Evolutionary conservation across 2,329 filamentous ascomycete species (phyloP).

Genomic region (Neofusicoccum umdonicola): DNA sequence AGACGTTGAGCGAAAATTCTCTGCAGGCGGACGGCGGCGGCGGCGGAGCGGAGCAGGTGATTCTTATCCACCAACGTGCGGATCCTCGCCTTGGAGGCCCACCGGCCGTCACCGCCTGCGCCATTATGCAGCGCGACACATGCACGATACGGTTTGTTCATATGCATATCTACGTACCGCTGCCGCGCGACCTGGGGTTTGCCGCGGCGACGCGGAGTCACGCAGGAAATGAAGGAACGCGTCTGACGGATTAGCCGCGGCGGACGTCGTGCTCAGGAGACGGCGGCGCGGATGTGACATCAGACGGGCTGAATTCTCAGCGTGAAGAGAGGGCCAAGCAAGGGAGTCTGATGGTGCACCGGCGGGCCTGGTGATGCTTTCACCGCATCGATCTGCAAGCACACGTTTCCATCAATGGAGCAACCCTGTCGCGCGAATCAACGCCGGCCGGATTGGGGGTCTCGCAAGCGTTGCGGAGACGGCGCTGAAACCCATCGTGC

Average conservation of each 20-base stretch:
- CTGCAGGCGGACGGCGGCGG: slow-evolving; percentile 14
- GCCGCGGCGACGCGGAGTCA: slow-evolving; percentile 5
- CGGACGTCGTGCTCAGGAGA: slow-evolving; percentile 15
- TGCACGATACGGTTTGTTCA: slow-evolving; percentile 7
- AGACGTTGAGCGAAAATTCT: slow-evolving; percentile 17
- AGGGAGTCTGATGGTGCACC: slow-evolving; percentile 2
- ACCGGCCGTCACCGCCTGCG: slow-evolving; percentile 16
- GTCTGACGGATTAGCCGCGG: not conserved
- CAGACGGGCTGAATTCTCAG: not conserved
- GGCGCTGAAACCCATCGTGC: slow-evolving; percentile 6
- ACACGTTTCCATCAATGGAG: slow-evolving; percentile 15
- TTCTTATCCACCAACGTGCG: slow-evolving; percentile 15
- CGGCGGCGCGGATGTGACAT: slow-evolving; percentile 16
- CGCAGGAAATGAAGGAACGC: slow-evolving; percentile 16
- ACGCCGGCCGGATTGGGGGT: not conserved
- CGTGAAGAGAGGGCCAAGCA: slow-evolving; percentile 16
- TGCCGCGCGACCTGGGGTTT: not conserved
- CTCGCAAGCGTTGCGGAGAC: slow-evolving; percentile 1
- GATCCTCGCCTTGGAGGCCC: slow-evolving; percentile 13
- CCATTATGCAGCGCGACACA: slow-evolving; percentile 11
- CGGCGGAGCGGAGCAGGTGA: slow-evolving; percentile 18
- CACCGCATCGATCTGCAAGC: slow-evolving; percentile 19
- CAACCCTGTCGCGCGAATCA: slow-evolving; percentile 11
- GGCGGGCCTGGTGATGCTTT: slow-evolving; percentile 13
- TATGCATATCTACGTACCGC: not conserved